Evolutionary conservation across 202 grass and related monocot genomes (phyloP), one percentile per base, ranked within the genome.

Genomic region (Bolboschoenoplectus hybrid): DNA sequence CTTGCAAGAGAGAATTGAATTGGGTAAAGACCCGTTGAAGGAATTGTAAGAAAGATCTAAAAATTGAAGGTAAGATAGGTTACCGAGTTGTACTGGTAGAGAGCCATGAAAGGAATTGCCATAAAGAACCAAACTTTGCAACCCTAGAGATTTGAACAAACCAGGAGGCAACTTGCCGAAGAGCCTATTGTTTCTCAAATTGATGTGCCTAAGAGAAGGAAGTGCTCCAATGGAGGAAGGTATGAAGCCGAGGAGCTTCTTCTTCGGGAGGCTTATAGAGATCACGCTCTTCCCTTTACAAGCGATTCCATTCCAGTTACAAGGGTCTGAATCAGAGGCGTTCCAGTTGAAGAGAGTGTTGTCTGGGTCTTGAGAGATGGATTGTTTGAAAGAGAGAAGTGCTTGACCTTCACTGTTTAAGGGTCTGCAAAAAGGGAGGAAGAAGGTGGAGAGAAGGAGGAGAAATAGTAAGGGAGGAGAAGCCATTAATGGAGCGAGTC

Each of bases 71-170:
- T 87, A 90, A 7, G 82, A 61, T 55, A 98, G 90, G 72, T n/a
- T 86, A 4, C 90, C 91, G 44, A 98, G 84, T 69, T 94, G 90
- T 49, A 26, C 36, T 17, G 96, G 93, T 34, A 96, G n/a, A 3
- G 88, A 84, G 0, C 91, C 93, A 67, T 64, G 61, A 19, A 98
- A 90, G 35, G 84, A 93, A 88, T 98, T 98, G 1, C 88, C 96
- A 80, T 88, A 89, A 52, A 98, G 91, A 17, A 98, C 96, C 74
- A 98, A 76, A 88, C 96, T 98, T 89, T 92, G 96, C 13, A 98
- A 92, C 57, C 86, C 90, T 7, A 45, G 70, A 6, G 85, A 49
- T 5, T 49, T 85, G 35, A 92, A 77, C 45, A 98, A 7, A 57
- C 87, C 85, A 43, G 40, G 9, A 0, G 93, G 91, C 65, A 98